These are phyloP conservation scores for Boletellus emodensis DNA, from an alignment of 768 basidiomycete genomes.

Conservation along the genomic window DNA sequence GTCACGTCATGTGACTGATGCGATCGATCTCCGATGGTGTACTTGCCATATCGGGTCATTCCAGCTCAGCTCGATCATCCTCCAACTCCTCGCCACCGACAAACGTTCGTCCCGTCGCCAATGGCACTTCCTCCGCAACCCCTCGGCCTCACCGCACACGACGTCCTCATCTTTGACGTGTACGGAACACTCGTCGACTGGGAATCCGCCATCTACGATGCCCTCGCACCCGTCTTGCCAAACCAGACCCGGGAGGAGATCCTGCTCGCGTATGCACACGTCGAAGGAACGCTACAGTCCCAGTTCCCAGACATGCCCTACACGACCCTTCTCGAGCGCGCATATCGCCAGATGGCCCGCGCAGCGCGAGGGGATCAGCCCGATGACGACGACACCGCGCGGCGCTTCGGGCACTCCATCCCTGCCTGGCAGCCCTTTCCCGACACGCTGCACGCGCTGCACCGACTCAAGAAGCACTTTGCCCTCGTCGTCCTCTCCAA, in stretches of 20 bases:
- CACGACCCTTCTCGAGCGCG: constrained; percentile 51
- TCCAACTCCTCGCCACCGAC: no score
- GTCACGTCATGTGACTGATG: no score
- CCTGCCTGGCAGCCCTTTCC: constrained; percentile 62
- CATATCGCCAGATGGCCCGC: constrained; percentile 26
- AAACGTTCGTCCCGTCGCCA: constrained; percentile 1
- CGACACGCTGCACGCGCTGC: constrained; percentile 60
- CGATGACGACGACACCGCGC: constrained; percentile 28
- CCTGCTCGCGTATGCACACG: constrained; percentile 45
- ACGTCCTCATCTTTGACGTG: constrained; percentile 65
- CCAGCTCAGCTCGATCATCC: no score
- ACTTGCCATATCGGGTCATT: no score
- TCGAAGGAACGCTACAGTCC: constrained; percentile 55
- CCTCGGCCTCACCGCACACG: constrained; percentile 11
- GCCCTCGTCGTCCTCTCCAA: constrained; percentile 74
- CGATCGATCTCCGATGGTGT: no score
- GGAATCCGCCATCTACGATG: constrained; percentile 63
- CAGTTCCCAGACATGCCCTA: constrained; percentile 60
- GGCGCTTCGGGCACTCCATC: constrained; percentile 58
- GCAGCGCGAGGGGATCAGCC: neutral
- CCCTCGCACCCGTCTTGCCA: constrained; percentile 33
- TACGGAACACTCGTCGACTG: constrained; percentile 77
- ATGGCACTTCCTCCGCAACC: constrained; percentile 14
- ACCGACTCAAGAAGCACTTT: constrained; percentile 55
- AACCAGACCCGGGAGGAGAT: constrained; percentile 34